Conservation (phyloP, 306 rosid genomes). For the Crotalaria pallida region DNA sequence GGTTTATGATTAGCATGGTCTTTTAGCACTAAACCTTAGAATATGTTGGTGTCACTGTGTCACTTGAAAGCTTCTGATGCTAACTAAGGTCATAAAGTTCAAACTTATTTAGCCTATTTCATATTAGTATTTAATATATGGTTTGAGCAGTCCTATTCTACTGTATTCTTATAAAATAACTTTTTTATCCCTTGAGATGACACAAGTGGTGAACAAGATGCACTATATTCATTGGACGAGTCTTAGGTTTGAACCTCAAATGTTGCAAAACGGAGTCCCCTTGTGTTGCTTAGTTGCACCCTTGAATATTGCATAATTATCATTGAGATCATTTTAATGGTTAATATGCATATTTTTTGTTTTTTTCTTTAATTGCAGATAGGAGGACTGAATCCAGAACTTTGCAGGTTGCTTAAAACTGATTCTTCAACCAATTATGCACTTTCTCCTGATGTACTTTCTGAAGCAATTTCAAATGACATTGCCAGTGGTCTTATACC, state of each 20-base stretch:
- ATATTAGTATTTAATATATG: neutral
- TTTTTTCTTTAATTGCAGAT: slow-evolving; percentile 48
- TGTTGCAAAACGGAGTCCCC: neutral
- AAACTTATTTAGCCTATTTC: neutral
- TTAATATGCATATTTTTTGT: neutral
- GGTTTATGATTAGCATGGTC: neutral
- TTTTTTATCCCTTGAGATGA: neutral
- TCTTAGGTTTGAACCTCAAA: slow-evolving; percentile 3
- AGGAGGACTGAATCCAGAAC: slow-evolving; percentile 75
- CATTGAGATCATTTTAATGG: neutral
- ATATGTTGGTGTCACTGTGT: neutral
- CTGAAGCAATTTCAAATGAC: slow-evolving; percentile 65
- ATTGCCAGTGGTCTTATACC: slow-evolving; percentile 64
- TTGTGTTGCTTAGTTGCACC: slow-evolving; percentile 1
- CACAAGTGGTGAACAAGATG: neutral
- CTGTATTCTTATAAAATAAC: neutral
- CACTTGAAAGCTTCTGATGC: neutral
- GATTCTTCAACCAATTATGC: slow-evolving; percentile 68
- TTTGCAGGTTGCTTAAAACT: slow-evolving; percentile 70
- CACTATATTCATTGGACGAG: neutral
- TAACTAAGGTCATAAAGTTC: neutral
- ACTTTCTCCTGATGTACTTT: slow-evolving; percentile 59
- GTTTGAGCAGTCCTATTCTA: neutral
- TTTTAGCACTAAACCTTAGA: neutral
- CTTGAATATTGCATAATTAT: neutral